Evolutionary conservation across 768 basidiomycete genomes (phyloP).

Genomic region (Naganishia antarctica): DNA sequence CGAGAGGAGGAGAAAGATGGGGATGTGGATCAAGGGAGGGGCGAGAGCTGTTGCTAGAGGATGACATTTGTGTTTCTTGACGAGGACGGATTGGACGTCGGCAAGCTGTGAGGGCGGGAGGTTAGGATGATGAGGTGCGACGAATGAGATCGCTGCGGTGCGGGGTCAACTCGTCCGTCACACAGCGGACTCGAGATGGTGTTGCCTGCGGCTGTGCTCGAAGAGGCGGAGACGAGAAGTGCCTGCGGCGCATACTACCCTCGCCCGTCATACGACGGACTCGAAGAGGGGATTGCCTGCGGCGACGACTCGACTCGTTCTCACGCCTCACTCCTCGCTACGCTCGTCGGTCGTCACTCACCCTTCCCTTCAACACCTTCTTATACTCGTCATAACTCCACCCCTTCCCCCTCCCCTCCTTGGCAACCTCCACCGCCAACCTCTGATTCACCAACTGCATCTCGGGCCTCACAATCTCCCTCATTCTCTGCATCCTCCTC

Average conservation of each 20-base stretch:
- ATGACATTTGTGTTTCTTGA: slow-evolving; percentile 41
- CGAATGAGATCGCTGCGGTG: background rate
- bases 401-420: slow-evolving; percentile 41
- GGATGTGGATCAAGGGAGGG: slow-evolving; percentile 48
- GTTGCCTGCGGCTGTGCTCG: no score
- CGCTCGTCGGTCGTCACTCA: slow-evolving; percentile 30
- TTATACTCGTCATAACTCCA: slow-evolving; percentile 47
- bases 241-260: no score
- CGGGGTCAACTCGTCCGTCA: no score
- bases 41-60: slow-evolving; percentile 42
- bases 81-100: slow-evolving; percentile 33
- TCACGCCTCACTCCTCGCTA: slow-evolving; percentile 13
- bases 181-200: no score
- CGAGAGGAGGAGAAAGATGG: slow-evolving; percentile 46
- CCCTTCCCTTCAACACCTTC: slow-evolving; percentile 36
- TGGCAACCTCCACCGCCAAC: slow-evolving; percentile 37
- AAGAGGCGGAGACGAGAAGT: no score
- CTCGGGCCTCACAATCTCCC: slow-evolving; percentile 43
- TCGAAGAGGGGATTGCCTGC: no score
- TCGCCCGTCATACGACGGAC: no score
- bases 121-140: background rate
- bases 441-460: slow-evolving; percentile 38
- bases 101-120: slow-evolving; percentile 31
- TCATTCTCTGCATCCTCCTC: slow-evolving; percentile 32
- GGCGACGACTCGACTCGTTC: background rate